Base-by-base conservation (phyloP, 345 rosid genomes). In the Barbarea vulgaris region DNA sequence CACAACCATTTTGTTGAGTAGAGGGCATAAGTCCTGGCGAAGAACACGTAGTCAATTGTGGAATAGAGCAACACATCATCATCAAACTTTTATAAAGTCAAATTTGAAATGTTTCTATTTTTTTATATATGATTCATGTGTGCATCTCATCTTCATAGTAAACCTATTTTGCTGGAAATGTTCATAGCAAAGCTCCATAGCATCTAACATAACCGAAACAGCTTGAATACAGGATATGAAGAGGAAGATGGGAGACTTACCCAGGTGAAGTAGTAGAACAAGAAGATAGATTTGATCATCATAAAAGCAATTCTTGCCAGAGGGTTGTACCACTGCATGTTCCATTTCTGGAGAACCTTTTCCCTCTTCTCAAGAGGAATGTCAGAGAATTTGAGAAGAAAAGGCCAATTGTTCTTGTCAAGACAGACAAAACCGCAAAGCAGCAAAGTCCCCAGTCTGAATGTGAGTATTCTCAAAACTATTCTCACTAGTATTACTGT, bases 351-450 rank as follows among this genome's bases (percentile, higher is more conserved):
- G 7, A 93, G 85, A 59, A 88, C 37, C 48, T 76, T 54, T 42
- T 87, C 93, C 64, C 93, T 87, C 67, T 57, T 87, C 58, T 85
- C 84, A 70, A 83, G 24, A 9, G 96, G 77, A 66, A 91, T 57
- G 33, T 89, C 89, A n/a, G 89, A 82, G 73, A 93, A 91, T 27
- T 73, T 89, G 84, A 75, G 90, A 67, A 91, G 65, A 68, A 82
- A 84, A 4, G 92, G 96, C 93, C 89, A 89, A 34, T 60, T 56
- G 13, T 65, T 50, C 13, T 80, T 71, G 47, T 88, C 88, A 33
- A 85, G 60, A 81, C 87, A 84, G 33, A 71, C 41, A 7, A 72
- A 76, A 63, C 96, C 95, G 60, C 95, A 89, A 8, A 90, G 89
- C 81, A 93, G 53, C 59, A 93, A 55, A 4, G 96, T 86, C 25